Evolutionary conservation across 768 basidiomycete genomes (phyloP).

Genomic region (Kwoniella dendrophila): DNA sequence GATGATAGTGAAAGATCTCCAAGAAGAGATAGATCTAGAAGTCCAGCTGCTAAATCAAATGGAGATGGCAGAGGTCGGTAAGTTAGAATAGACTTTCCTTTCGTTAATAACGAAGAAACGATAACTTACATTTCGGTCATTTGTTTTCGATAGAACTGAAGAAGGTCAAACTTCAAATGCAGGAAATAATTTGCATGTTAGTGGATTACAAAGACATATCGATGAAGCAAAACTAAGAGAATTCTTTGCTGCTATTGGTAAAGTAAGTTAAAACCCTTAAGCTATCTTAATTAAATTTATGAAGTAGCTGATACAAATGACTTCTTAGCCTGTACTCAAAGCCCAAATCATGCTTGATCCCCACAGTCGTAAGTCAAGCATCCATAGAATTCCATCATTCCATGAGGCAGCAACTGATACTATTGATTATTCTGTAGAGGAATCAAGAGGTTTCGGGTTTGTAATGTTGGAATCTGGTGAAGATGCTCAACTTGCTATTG

Average conservation of each 20-base stretch:
- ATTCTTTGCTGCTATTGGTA: slow-evolving; percentile 83
- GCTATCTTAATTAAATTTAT: neutral
- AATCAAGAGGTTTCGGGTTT: slow-evolving; percentile 81
- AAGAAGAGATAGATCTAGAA: slow-evolving; percentile 69
- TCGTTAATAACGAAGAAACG: slow-evolving; percentile 8
- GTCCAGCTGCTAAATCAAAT: slow-evolving; percentile 59
- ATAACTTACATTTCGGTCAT: slow-evolving; percentile 4
- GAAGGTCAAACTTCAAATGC: slow-evolving; percentile 58
- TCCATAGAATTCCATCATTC: neutral
- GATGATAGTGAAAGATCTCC: slow-evolving; percentile 72
- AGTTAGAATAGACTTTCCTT: slow-evolving; percentile 6
- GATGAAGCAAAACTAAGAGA: slow-evolving; percentile 87
- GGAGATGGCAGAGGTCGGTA: slow-evolving; percentile 64
- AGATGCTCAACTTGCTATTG: slow-evolving; percentile 89
- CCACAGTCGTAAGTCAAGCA: slow-evolving; percentile 62
- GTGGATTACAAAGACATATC: slow-evolving; percentile 64
- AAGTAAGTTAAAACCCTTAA: slow-evolving; percentile 61
- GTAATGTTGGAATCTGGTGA: slow-evolving; percentile 81
- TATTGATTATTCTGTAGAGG: slow-evolving; percentile 20
- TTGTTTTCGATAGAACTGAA: neutral
- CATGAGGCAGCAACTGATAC: neutral
- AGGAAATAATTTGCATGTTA: slow-evolving; percentile 70
- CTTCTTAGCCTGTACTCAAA: slow-evolving; percentile 63
- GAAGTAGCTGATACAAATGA: slow-evolving; percentile 3
- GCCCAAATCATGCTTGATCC: slow-evolving; percentile 70